Evolutionary conservation across 345 rosid species (phyloP).

Genomic region (Camelina hispida): DNA sequence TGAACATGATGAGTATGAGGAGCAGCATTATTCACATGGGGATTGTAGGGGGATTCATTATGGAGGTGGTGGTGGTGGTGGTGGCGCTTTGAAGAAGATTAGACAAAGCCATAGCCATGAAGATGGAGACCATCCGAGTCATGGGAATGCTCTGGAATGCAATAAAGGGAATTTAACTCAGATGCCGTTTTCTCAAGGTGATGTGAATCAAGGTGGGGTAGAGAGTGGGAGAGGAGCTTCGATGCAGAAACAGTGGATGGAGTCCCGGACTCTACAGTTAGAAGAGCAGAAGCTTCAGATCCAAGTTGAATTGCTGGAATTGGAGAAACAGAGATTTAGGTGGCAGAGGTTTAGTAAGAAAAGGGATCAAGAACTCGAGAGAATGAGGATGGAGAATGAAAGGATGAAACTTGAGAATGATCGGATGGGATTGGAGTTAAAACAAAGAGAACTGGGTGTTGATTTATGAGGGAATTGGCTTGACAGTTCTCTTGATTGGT

Average conservation of each 20-base stretch:
- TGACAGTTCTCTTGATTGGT: conserved; percentile 15
- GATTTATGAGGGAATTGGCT: not conserved
- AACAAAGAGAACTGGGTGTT: conserved; percentile 49
- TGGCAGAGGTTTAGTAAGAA: conserved; percentile 86
- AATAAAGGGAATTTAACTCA: conserved; percentile 44
- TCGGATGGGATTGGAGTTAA: conserved; percentile 70
- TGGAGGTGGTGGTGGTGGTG: conserved; percentile 48
- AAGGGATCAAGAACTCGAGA: conserved; percentile 78
- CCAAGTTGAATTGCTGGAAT: conserved; percentile 72
- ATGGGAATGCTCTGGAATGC: conserved; percentile 32
- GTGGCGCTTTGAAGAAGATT: conserved; percentile 61
- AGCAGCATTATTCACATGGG: conserved; percentile 53
- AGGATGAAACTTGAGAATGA: conserved; percentile 92
- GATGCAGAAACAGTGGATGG: conserved; percentile 70
- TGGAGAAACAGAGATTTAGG: conserved; percentile 82
- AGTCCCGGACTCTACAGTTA: conserved; percentile 67
- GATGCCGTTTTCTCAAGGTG: conserved; percentile 51
- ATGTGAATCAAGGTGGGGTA: conserved; percentile 55
- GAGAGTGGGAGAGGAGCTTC: conserved; percentile 57
- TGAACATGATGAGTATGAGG: conserved; percentile 74
- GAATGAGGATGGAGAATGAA: conserved; percentile 80
- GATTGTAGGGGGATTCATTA: conserved; percentile 51
- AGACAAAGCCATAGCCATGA: conserved; percentile 61
- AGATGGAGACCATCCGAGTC: conserved; percentile 55
- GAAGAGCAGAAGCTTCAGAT: conserved; percentile 87